Base-by-base conservation (phyloP, 148 eudicot genomes). In the Suaeda aralocaspica region DNA sequence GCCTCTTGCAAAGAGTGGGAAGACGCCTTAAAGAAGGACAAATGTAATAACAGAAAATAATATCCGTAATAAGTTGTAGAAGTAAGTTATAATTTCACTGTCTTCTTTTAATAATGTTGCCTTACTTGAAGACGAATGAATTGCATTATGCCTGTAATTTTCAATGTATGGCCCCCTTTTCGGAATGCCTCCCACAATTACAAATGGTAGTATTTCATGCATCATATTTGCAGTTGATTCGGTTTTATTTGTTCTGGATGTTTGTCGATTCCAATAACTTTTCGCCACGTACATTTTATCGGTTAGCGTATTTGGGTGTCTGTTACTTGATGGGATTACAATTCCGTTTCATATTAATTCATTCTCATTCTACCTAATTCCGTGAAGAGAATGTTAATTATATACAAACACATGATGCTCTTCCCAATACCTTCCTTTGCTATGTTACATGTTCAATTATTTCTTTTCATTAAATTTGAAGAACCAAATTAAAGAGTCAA, bases 81-180 rank as follows among this genome's bases (percentile, higher is more conserved):
- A n/a, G n/a, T n/a, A n/a, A n/a, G n/a, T 36, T 60, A 19, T 9
- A 33, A 60, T 6, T 60, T 29, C n/a, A 56, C 16, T 24, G 59
- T 14, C 59, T 31, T 28, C 60, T 60, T 34, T n/a, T n/a, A n/a
- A n/a, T n/a, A 29, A 59, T 60, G 25, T 9, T 60, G 30, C 41
- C 60, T 5, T 30, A 9, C 14, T 33, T 33, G 19, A 34, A 34
- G 41, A 36, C 41, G 64, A 44, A 33, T 44, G 44, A 60, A 33
- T 33, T 60, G 44, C 45, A 19, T 36, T 60, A 60, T 60, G 44
- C 25, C 64, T 9, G 64, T 60, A 19, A 60, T 44, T n/a, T 60
- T 60, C 44, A 60, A 33, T n/a, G n/a, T n/a, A n/a, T 60, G 64
- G 45, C 44, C 59, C 70, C n/a, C n/a, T n/a, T n/a, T n/a, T n/a